Base-by-base conservation (phyloP, 2,329 filamentous ascomycete species). In the Gremmenia infestans region DNA sequence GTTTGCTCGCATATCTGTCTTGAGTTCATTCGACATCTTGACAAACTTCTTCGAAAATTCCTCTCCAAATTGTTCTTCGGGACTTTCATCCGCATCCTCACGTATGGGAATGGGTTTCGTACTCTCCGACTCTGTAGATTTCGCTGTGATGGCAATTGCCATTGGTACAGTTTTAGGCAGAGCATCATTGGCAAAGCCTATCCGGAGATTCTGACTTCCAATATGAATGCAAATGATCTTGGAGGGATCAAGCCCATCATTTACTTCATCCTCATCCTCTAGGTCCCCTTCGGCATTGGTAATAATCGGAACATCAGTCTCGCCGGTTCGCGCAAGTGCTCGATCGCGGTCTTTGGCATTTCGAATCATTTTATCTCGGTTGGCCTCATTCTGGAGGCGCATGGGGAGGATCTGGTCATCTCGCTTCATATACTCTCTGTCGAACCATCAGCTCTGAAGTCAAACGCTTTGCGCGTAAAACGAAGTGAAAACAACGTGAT, bases 201-300 rank as follows among this genome's bases (percentile, higher is more conserved):
- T 92, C 48, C 94, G 85, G 60, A 99, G 75, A 63, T 97, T 97
- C 72, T 97, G 93, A 69, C 93, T 97, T 32, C 94, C 94, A 2
- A 93, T 86, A 70, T 99, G 94, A 65, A 99, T 90, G 58, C 97
- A 88, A 68, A 99, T 93, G 58, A 96, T 88, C 72, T 93, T 96
- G 9, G 91, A 93, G 5, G 91, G 88, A 63, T 90, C 86, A 50
- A 85, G 77, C 45, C 83, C 83, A 65, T 85, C 81, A 14, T 80
- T 76, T 46, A 80, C 78, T 54, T 79, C 78, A 62, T 77, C 78
- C n/a, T 83, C 81, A 48, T 71, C 71, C 55, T 69, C 69, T 59
- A 52, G 50, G n/a, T 68, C 65, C 5, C 81, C 83, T 23, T 81
- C 78, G 19, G 72, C 74, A 45, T 76, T 76, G 15, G 85, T 83